Base-by-base conservation (phyloP, 177 flowering plant genomes). In the Tripterygium wilfordii region DNA sequence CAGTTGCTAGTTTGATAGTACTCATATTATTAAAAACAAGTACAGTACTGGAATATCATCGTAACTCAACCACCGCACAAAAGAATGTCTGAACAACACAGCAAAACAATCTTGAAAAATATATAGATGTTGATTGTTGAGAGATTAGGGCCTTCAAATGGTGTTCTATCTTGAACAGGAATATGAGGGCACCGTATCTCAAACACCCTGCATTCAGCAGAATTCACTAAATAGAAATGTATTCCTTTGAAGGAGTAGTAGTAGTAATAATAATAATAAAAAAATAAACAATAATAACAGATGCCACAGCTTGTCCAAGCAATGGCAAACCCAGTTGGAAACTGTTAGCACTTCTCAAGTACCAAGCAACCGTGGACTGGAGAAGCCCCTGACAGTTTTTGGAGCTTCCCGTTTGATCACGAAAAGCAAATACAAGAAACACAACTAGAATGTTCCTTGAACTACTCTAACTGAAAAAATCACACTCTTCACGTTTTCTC, bases 101-200 rank as follows among this genome's bases (percentile, higher is more conserved):
- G n/a, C n/a, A n/a, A n/a, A n/a, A n/a, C n/a, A n/a, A n/a, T n/a
- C n/a, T n/a, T n/a, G n/a, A n/a, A 26, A 23, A 8, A 30, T 17
- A 15, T 26, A 43, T 18, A 35, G 21, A 23, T 2, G 8, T 18
- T 31, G 14, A 22, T 12, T 16, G 37, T n/a, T n/a, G n/a, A n/a
- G n/a, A n/a, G n/a, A 24, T 37, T 26, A 31, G 48, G 21, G 86
- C 97, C 98, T 81, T 79, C 80, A 72, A 87, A 87, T 49, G 98
- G 83, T 10, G 96, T 88, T 37, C 91, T 76, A 61, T 91, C 92
- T 49, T 67, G 38, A 49, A 75, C 75, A 55, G 96, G 98, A 71
- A 88, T 79, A 46, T 91, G 98, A 83, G 88, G 53, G 75, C 98
- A 85, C 62, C 92, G 58, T 51, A 91, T 90, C 54, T 88, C 83